These are phyloP conservation scores for Suhomyces coccinellae DNA, from an alignment of 1,139 yeast genomes.

Conservation along the genomic window DNA sequence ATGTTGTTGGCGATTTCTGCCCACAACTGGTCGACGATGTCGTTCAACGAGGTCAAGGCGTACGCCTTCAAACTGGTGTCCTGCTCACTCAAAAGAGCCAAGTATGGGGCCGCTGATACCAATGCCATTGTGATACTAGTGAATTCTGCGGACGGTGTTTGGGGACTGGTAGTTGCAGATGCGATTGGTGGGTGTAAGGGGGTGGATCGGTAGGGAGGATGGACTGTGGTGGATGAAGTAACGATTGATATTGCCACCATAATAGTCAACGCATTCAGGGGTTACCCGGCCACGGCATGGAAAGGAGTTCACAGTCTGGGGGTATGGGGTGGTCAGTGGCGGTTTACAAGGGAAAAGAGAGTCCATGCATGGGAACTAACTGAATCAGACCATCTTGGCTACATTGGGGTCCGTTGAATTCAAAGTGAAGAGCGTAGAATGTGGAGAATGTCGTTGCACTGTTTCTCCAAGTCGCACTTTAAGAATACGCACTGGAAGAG, in stretches of 20 bases:
- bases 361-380: too few species aligned
- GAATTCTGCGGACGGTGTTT: not conserved
- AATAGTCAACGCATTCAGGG: conserved; percentile 5
- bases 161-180: not conserved
- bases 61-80: conserved; percentile 77
- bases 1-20: conserved; percentile 94
- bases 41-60: conserved; percentile 81
- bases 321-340: too few species aligned
- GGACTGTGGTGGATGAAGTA: not conserved
- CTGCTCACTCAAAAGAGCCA: conserved; percentile 83
- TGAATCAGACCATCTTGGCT: too few species aligned
- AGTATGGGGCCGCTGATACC: conserved; percentile 83
- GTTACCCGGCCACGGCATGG: conserved; percentile 4
- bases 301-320: too few species aligned
- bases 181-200: not conserved
- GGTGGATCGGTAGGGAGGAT: not conserved
- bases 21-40: conserved; percentile 90
- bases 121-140: conserved; percentile 47
- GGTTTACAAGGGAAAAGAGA: too few species aligned
- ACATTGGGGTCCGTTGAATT: too few species aligned
- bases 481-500: too few species aligned
- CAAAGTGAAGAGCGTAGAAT: too few species aligned
- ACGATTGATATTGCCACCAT: conserved; percentile 13
- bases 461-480: too few species aligned
- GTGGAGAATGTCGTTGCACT: too few species aligned